Percentiles rank a stretch among this genome's conserved stretches.
These are phyloP conservation scores for Ricinus communis DNA, from an alignment of 345 rosid genomes.

Conservation along the genomic window DNA sequence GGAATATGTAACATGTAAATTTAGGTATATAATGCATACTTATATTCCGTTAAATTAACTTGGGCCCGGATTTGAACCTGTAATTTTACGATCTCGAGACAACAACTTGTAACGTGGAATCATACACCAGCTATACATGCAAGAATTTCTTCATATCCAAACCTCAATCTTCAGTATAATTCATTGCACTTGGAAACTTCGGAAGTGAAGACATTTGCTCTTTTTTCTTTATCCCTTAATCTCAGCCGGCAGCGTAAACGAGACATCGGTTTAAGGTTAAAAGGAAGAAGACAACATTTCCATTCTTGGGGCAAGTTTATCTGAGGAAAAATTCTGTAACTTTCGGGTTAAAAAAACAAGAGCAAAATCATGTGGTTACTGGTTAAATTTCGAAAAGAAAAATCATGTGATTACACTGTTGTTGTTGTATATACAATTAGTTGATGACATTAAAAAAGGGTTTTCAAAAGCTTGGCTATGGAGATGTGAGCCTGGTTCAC, in stretches of 20 bases:
- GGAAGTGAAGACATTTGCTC: background rate
- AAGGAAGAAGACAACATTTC: background rate
- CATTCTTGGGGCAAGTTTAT: background rate
- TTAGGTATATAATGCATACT: no score
- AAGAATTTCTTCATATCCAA: no score
- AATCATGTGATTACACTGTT: background rate
- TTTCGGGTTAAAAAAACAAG: background rate
- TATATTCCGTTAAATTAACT: no score
- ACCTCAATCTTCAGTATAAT: background rate
- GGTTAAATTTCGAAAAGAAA: no score
- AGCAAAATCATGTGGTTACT: background rate
- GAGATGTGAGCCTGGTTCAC: background rate
- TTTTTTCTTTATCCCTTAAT: no score
- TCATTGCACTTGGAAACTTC: background rate
- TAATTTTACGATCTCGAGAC: no score
- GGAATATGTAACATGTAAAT: no score
- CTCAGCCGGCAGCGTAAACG: background rate
- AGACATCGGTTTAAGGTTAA: background rate
- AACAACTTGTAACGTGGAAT: no score
- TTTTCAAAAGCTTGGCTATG: conserved; percentile 3
- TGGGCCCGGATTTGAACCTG: no score
- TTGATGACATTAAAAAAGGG: background rate
- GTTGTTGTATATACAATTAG: background rate
- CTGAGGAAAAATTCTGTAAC: background rate
- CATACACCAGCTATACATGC: no score